A percentile compares a stretch with the other conserved stretches of the same genome.
phyloP scores from a whole-genome alignment of 768 basidiomycete species.

The Trametes cingulata region DNA sequence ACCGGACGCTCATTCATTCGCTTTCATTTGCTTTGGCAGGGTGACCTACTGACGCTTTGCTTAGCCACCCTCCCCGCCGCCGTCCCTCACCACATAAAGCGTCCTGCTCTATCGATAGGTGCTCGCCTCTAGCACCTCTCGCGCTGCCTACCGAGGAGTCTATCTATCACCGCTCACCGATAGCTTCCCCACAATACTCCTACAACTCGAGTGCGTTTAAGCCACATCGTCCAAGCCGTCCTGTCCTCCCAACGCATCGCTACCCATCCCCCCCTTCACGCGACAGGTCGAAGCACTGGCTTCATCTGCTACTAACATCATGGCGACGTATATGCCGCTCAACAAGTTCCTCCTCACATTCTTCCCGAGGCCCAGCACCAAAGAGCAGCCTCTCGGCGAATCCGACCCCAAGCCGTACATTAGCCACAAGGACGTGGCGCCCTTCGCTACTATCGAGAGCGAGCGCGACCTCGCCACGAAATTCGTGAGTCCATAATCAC shows the following conservation, averaged over 20 bases:
- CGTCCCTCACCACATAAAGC: background rate
- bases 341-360: background rate
- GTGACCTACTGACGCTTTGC: background rate
- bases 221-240: too few species aligned
- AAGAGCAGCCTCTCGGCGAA: background rate
- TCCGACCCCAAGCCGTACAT: background rate
- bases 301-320: background rate
- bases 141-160: too few species aligned
- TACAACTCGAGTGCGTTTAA: too few species aligned
- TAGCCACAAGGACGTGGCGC: background rate
- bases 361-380: background rate
- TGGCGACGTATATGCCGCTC: background rate
- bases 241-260: too few species aligned
- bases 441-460: background rate
- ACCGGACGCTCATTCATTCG: background rate
- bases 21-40: background rate
- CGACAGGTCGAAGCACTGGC: too few species aligned
- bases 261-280: too few species aligned
- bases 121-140: too few species aligned
- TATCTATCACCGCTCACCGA: too few species aligned
- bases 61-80: too few species aligned
- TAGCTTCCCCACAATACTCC: too few species aligned
- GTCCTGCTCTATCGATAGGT: too few species aligned
- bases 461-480: background rate
- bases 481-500: background rate